These are phyloP conservation scores for Phanerochaete sordida DNA, from an alignment of 768 basidiomycete species.

Conservation along the genomic window DNA sequence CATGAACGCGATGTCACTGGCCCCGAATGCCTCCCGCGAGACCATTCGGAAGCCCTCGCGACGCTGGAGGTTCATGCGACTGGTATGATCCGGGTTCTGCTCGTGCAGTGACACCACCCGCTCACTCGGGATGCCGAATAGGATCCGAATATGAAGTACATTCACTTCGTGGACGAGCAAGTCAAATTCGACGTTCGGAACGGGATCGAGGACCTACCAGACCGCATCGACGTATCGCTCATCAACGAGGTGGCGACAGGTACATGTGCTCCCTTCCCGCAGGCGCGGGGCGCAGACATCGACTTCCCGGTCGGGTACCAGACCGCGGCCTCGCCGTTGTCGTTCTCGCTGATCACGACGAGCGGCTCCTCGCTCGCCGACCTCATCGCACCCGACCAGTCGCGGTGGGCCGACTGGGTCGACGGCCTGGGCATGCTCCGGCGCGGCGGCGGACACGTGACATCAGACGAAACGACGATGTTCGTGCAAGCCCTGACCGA, in stretches of 20 bases:
- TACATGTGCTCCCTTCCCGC: conserved; percentile 63
- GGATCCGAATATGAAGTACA: conserved; percentile 75
- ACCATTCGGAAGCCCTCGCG: conserved; percentile 52
- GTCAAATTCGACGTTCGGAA: conserved; percentile 75
- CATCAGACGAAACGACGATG: conserved; percentile 80
- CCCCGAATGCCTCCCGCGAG: conserved; percentile 43
- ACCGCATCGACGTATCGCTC: conserved; percentile 75
- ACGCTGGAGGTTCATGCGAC: conserved; percentile 84
- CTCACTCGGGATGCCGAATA: conserved; percentile 24
- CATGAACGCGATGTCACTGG: conserved; percentile 63
- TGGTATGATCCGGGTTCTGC: conserved; percentile 43
- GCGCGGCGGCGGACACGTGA: conserved; percentile 76
- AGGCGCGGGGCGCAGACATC: conserved; percentile 28
- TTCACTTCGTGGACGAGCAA: conserved; percentile 84
- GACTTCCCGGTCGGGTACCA: conserved; percentile 53
- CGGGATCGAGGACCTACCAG: conserved; percentile 84
- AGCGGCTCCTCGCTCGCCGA: conserved; percentile 74
- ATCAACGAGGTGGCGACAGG: conserved; percentile 80
- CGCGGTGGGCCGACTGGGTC: conserved; percentile 91
- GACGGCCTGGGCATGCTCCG: conserved; percentile 89
- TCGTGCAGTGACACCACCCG: background rate
- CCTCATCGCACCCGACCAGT: conserved; percentile 69
- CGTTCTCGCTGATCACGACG: conserved; percentile 72
- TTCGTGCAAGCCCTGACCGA: conserved; percentile 87
- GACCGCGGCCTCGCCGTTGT: conserved; percentile 60